Evolutionary conservation across 2,329 filamentous ascomycete species (phyloP).

Genomic region (Fusarium citri): DNA sequence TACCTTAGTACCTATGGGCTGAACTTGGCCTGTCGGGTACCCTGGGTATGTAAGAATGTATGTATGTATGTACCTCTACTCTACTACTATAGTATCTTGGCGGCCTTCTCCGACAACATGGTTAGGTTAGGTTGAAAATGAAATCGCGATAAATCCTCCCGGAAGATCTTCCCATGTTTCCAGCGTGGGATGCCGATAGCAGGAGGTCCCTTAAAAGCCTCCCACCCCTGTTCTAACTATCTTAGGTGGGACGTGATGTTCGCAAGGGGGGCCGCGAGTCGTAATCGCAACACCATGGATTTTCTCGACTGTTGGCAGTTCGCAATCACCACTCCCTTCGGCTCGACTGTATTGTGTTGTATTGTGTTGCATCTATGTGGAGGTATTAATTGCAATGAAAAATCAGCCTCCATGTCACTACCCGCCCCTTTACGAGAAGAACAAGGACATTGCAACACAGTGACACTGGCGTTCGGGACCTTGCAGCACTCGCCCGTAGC

Average conservation of each 20-base stretch:
- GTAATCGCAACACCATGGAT: constrained; percentile 32
- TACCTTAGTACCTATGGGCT: not conserved
- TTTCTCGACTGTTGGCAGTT: constrained; percentile 27
- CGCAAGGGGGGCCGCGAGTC: constrained; percentile 25
- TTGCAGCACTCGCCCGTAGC: constrained; percentile 27
- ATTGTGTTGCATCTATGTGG: not conserved
- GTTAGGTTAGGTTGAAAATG: no score
- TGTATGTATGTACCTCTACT: not conserved
- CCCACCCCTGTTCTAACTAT: constrained; percentile 1
- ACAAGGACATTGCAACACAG: constrained; percentile 5
- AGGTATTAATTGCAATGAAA: not conserved
- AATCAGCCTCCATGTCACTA: constrained; percentile 34
- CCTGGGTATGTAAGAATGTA: not conserved
- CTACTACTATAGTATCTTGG: constrained; percentile 1
- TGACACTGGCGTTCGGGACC: constrained; percentile 31
- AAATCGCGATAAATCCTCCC: constrained; percentile 30
- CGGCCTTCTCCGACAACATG: constrained; percentile 16
- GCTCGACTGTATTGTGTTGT: not conserved
- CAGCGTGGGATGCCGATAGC: constrained; percentile 6
- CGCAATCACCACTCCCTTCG: constrained; percentile 41
- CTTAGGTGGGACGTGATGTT: not conserved
- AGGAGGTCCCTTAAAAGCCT: constrained; percentile 15
- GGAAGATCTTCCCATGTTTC: constrained; percentile 39
- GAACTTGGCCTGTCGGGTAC: not conserved
- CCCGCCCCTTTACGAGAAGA: constrained; percentile 27